Evolutionary conservation across 2,329 filamentous ascomycete species (phyloP), one percentile per base, ranked within the genome.

Genomic region (Myriosclerotinia curreyana): DNA sequence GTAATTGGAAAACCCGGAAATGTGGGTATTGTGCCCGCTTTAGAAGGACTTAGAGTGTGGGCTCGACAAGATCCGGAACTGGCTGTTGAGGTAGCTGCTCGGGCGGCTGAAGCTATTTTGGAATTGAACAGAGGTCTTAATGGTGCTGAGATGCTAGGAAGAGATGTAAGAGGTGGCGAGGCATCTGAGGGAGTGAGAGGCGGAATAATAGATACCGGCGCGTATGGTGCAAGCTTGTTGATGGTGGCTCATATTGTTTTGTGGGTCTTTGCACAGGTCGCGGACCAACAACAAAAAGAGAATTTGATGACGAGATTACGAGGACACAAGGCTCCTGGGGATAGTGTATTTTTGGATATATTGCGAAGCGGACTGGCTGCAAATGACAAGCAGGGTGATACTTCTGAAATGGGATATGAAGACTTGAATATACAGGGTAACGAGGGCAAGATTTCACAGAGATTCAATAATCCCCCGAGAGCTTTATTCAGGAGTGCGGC

Each of bases 241-340:
- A 70, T 71, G 42, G 64, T 72, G 2, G 66, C 68, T 40, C 67
- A 71, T 36, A 49, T 71, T 14, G 62, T 69, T n/a, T 53, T 72
- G 3, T 71, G 69, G 67, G 65, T 65, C 6, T 72, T 70, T 38
- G 58, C 65, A 14, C 64, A 48, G 15, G 67, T 72, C 7, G 60
- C 65, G 2, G 28, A 66, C 15, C 17, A 20, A 20, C 49, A 60
- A 2, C 62, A 66, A 25, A 69, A 42, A 31, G 36, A 31, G 34
- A 17, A 9, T 54, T 42, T 63, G n/a, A 50, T 58, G 22, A 20
- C 14, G 12, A 59, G 17, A 22, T 17, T 63, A 2, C 20, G 31
- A 22, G 31, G 17, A 6, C 8, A 55, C 6, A 31, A 25, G n/a
- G 34, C 22, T 20, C 25, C 40, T 3, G 31, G 17, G n/a, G 53